phyloP scores from a whole-genome alignment of 345 rosid species.

The Eucalyptus caleyi region DNA sequence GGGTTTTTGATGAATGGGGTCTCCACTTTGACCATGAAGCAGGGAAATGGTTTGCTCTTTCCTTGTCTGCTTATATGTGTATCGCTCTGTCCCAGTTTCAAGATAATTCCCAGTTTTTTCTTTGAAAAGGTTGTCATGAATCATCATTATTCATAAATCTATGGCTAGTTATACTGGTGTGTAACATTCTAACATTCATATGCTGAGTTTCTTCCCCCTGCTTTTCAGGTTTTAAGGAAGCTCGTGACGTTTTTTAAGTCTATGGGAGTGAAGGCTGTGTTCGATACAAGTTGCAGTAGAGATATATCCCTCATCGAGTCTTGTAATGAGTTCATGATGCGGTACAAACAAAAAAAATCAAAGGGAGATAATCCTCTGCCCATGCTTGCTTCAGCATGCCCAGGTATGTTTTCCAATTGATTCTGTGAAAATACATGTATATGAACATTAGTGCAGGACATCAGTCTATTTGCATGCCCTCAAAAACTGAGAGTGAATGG shows the following conservation, averaged over 20 bases:
- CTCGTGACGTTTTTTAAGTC: conserved; percentile 74
- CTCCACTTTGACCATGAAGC: background rate
- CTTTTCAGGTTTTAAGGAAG: conserved; percentile 57
- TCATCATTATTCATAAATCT: background rate
- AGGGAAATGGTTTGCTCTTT: background rate
- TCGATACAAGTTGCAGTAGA: conserved; percentile 77
- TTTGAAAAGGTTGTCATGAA: background rate
- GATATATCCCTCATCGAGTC: conserved; percentile 75
- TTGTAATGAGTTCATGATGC: conserved; percentile 73
- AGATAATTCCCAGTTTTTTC: background rate
- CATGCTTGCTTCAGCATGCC: conserved; percentile 87
- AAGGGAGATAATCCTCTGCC: conserved; percentile 41
- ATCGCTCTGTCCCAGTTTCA: background rate
- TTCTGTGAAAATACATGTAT: background rate
- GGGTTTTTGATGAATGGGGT: background rate
- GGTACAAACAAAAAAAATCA: conserved; percentile 42
- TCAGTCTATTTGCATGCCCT: background rate
- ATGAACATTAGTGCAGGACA: background rate
- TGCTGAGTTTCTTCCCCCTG: background rate
- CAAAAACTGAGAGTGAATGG: background rate
- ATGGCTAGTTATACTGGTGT: background rate
- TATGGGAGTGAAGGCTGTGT: conserved; percentile 77
- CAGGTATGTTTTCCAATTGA: conserved; percentile 28
- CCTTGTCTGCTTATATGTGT: background rate
- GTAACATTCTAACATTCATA: background rate